Evolutionary conservation across 2,329 filamentous ascomycete genomes (phyloP).

Genomic region (Pyrenophora graminea): DNA sequence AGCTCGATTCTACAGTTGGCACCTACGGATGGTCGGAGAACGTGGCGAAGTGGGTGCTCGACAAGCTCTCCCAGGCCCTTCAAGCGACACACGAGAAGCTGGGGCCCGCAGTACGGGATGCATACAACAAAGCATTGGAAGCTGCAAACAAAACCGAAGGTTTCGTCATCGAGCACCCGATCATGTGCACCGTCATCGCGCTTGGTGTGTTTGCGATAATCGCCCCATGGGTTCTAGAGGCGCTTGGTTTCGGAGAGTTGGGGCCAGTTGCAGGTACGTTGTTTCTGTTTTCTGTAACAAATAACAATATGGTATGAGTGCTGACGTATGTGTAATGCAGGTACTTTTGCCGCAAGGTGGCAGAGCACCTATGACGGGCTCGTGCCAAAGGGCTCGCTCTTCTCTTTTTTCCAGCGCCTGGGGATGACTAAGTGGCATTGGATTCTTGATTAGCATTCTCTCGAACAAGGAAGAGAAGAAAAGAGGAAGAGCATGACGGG

Average conservation of each 20-base stretch:
- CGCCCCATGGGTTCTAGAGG: conserved; percentile 35
- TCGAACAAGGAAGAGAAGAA: no score
- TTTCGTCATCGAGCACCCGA: conserved; percentile 39
- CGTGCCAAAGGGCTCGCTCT: conserved; percentile 49
- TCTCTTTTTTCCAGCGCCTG: conserved; percentile 50
- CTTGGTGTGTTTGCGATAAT: conserved; percentile 36
- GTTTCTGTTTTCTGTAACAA: background rate
- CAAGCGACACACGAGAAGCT: conserved; percentile 28
- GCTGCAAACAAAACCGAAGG: conserved; percentile 28
- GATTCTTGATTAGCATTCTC: background rate
- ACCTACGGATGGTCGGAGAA: conserved; percentile 37
- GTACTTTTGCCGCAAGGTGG: conserved; percentile 49
- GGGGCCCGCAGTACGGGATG: conserved; percentile 25
- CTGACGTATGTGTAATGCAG: conserved; percentile 11
- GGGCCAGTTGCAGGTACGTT: conserved; percentile 37
- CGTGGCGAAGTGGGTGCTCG: conserved; percentile 35
- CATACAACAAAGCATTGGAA: conserved; percentile 29
- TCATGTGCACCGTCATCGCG: conserved; percentile 36
- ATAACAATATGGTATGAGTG: background rate
- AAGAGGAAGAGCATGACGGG: no score
- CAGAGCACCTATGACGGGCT: conserved; percentile 46
- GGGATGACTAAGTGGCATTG: conserved; percentile 47
- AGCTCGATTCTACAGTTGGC: conserved; percentile 33
- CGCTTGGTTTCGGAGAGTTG: conserved; percentile 39
- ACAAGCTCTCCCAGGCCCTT: conserved; percentile 31